phyloP scores from a whole-genome alignment of 495 filamentous ascomycete genomes.

The Talaromyces trachyspermus region DNA sequence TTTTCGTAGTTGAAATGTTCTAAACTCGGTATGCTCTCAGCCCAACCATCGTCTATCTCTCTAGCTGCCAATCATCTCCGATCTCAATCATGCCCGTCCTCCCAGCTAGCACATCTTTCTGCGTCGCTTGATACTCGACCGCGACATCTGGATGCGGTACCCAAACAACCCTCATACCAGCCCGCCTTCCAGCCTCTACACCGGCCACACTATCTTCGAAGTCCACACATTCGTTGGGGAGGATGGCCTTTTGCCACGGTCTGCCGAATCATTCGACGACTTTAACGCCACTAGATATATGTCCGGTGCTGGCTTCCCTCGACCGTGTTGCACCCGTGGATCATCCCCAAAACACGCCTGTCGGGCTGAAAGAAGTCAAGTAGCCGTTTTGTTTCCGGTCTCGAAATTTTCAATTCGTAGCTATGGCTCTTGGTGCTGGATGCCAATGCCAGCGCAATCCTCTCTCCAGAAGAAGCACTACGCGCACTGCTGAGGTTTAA shows the following conservation, averaged over 20 bases:
- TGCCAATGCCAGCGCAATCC: conserved; percentile 12
- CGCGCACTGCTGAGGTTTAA: conserved; percentile 17
- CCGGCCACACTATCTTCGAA: conserved; percentile 38
- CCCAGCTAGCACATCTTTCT: conserved; percentile 26
- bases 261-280: conserved; percentile 18
- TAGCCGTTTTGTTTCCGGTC: conserved; percentile 9
- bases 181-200: conserved; percentile 34
- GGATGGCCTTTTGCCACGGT: conserved; percentile 12
- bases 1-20: conserved; percentile 22
- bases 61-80: conserved; percentile 16
- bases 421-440: conserved; percentile 14
- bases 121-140: conserved; percentile 18
- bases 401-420: conserved; percentile 14
- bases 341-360: conserved; percentile 30
- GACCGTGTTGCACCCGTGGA: conserved; percentile 15
- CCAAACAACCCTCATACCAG: conserved; percentile 40
- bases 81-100: conserved; percentile 16
- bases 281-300: conserved; percentile 31
- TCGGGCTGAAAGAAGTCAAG: conserved; percentile 11
- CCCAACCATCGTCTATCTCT: conserved; percentile 29
- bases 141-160: conserved; percentile 29
- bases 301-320: conserved; percentile 31
- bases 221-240: conserved; percentile 31
- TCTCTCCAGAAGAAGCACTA: conserved; percentile 6
- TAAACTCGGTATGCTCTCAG: conserved; percentile 23